These are phyloP conservation scores for Solanum pinnatisectum DNA, from an alignment of 257 asterid genomes.

Conservation along the genomic window DNA sequence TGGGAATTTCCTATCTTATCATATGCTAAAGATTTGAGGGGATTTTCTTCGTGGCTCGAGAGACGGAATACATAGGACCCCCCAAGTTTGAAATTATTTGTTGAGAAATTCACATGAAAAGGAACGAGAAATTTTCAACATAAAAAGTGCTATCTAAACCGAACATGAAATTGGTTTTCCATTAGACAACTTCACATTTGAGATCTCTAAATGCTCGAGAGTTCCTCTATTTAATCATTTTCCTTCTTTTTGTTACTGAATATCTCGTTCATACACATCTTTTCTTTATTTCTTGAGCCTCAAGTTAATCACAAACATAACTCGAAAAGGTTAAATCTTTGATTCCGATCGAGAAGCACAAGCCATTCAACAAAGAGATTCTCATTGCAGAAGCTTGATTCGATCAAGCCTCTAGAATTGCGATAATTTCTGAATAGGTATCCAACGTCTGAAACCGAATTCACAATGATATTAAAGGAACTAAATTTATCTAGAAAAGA, in stretches of 20 bases:
- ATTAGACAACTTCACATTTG: neutral
- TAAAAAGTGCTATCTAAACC: too few relatives aligned
- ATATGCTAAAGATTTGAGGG: neutral
- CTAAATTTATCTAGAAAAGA: neutral
- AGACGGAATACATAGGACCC: neutral
- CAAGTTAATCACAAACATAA: rapidly evolving
- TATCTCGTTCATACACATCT: too few relatives aligned
- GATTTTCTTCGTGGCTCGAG: neutral
- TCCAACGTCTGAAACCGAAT: too few relatives aligned
- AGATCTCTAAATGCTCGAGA: neutral
- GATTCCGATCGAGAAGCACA: too few relatives aligned
- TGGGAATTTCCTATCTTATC: neutral
- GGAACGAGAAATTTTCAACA: neutral
- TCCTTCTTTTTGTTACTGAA: neutral
- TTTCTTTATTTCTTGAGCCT: too few relatives aligned
- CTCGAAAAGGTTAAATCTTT: too few relatives aligned
- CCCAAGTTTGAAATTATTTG: neutral
- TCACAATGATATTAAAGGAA: neutral
- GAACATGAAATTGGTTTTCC: neutral
- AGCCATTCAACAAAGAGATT: too few relatives aligned
- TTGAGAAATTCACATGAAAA: neutral
- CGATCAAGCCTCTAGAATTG: neutral
- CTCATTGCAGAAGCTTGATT: neutral
- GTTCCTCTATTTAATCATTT: neutral
- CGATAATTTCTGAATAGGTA: too few relatives aligned